phyloP scores from a whole-genome alignment of 768 basidiomycete species.

The Boletus rubescentipes region DNA sequence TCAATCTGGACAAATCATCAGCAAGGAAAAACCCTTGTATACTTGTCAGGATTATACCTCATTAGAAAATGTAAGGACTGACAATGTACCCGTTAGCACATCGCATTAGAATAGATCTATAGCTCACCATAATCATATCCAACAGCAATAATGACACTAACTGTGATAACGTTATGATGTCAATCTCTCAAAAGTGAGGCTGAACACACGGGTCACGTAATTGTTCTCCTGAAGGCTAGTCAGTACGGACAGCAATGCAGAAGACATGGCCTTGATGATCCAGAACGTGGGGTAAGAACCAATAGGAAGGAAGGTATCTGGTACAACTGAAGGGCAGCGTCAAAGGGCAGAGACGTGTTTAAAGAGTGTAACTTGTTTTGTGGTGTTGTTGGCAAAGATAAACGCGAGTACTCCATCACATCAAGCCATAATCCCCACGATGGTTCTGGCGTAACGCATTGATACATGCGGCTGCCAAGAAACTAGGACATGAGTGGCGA shows the following conservation, averaged over 20 bases:
- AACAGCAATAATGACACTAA: background rate
- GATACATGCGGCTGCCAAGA: no score
- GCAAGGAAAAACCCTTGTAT: background rate
- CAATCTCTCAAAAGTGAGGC: background rate
- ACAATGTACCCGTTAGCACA: background rate
- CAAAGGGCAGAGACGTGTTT: no score
- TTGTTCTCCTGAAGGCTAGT: background rate
- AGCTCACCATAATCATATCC: slow-evolving; percentile 12
- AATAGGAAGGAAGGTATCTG: background rate
- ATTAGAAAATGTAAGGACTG: slow-evolving; percentile 9
- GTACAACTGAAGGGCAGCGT: no score
- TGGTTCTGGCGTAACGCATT: no score
- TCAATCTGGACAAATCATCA: background rate
- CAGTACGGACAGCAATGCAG: background rate
- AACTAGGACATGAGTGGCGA: no score
- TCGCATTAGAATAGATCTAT: background rate
- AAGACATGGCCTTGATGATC: background rate
- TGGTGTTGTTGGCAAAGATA: no score
- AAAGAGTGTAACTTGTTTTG: no score
- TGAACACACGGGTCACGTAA: background rate
- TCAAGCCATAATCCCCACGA: no score
- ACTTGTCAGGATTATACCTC: background rate
- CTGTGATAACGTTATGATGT: background rate
- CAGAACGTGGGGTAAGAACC: background rate
- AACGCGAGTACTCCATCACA: no score